Evolutionary conservation across 176 grass and related monocot species (phyloP).

Genomic region (Hordeum marinum): DNA sequence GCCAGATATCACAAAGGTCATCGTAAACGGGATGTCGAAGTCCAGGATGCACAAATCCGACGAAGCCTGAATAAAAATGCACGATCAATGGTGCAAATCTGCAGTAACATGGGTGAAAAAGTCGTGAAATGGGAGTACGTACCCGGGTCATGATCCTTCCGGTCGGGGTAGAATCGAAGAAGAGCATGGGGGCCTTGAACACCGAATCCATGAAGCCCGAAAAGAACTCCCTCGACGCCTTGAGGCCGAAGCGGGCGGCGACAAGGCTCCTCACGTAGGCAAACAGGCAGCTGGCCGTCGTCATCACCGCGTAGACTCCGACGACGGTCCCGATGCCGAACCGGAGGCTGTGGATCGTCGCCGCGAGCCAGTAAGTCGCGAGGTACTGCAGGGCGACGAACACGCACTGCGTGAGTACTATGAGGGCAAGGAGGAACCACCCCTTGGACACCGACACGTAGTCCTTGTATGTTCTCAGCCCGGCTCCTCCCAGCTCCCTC

Average conservation of each 20-base stretch:
- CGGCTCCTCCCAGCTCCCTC: constrained; percentile 58
- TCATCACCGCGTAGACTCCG: constrained; percentile 58
- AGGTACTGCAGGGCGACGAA: constrained; percentile 63
- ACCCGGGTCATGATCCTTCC: constrained; percentile 76
- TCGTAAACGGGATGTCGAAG: constrained; percentile 76
- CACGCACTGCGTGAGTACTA: constrained; percentile 42
- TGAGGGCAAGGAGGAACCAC: constrained; percentile 36
- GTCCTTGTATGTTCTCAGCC: constrained; percentile 55
- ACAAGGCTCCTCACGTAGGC: constrained; percentile 67
- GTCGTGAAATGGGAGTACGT: not conserved
- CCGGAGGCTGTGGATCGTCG: constrained; percentile 40
- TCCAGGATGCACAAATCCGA: constrained; percentile 86
- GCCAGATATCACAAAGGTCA: constrained; percentile 71
- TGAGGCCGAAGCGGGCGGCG: constrained; percentile 70
- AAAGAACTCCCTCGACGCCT: constrained; percentile 83
- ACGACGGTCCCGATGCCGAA: constrained; percentile 34
- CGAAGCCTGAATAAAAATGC: constrained; percentile 47
- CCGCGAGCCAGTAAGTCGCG: constrained; percentile 72
- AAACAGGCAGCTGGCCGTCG: constrained; percentile 67
- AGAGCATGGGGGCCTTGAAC: constrained; percentile 82
- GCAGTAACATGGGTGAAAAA: not conserved
- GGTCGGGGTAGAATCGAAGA: constrained; percentile 83
- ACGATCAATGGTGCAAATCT: not conserved
- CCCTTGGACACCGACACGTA: constrained; percentile 57
- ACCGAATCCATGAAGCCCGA: constrained; percentile 78